phyloP scores from a whole-genome alignment of 2,329 filamentous ascomycete species.

The Sporothrix mexicana region DNA sequence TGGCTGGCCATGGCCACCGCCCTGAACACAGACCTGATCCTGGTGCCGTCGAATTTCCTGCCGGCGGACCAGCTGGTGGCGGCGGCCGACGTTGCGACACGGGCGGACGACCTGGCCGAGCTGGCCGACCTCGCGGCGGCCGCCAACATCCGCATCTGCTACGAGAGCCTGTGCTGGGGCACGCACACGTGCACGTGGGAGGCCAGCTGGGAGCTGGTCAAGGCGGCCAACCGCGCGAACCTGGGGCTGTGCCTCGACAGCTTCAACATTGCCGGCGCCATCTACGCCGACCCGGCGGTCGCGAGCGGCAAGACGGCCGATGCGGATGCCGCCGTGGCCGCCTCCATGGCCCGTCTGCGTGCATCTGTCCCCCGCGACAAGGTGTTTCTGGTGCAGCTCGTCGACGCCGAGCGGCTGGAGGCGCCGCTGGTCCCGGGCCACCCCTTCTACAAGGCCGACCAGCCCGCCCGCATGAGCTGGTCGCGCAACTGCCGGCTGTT shows the following conservation, averaged over 20 bases:
- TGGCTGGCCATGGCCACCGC: slow-evolving; percentile 65
- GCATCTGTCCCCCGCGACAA: slow-evolving; percentile 50
- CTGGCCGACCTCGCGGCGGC: slow-evolving; percentile 62
- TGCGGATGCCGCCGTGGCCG: slow-evolving; percentile 51
- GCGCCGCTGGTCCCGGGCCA: slow-evolving; percentile 58
- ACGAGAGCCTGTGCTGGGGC: slow-evolving; percentile 66
- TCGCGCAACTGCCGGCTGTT: slow-evolving; percentile 66
- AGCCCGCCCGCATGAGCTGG: slow-evolving; percentile 68
- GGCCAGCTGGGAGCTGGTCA: slow-evolving; percentile 60
- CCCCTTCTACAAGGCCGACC: slow-evolving; percentile 57
- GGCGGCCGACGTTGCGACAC: slow-evolving; percentile 51
- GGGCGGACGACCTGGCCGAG: slow-evolving; percentile 59
- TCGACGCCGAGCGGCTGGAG: slow-evolving; percentile 62
- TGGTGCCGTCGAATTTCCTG: slow-evolving; percentile 65
- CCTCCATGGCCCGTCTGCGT: slow-evolving; percentile 52
- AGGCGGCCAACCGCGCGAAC: slow-evolving; percentile 60
- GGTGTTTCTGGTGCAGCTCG: slow-evolving; percentile 67
- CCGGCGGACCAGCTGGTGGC: slow-evolving; percentile 40
- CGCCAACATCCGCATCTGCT: slow-evolving; percentile 60
- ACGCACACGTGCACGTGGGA: slow-evolving; percentile 66
- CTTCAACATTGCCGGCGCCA: slow-evolving; percentile 65
- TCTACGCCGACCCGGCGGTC: slow-evolving; percentile 62
- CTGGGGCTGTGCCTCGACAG: slow-evolving; percentile 69
- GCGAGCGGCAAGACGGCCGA: slow-evolving; percentile 50
- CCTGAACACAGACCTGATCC: slow-evolving; percentile 64